A percentile compares a stretch with the other conserved stretches of the same genome.
These are phyloP conservation scores for Penicillium sp. DNA, from an alignment of 2,329 filamentous ascomycete species.

Conservation along the genomic window DNA sequence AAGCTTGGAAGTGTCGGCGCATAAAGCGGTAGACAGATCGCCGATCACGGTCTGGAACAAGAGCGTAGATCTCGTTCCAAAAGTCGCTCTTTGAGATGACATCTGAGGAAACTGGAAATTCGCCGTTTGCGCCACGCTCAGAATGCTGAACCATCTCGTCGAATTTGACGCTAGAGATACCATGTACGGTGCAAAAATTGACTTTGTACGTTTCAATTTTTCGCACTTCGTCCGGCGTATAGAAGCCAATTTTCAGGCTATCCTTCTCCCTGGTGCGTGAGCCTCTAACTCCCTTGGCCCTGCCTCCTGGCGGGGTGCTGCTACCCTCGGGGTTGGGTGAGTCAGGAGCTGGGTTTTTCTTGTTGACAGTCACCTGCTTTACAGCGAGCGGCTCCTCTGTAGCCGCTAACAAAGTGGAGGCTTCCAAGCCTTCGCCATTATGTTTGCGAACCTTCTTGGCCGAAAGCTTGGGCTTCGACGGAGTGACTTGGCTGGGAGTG, in stretches of 20 bases:
- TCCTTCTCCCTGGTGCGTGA: constrained; percentile 10
- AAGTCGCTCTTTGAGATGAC: constrained; percentile 34
- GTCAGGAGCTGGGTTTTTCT: not conserved
- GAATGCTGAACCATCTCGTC: constrained; percentile 38
- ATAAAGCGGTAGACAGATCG: constrained; percentile 43
- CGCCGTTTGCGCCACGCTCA: constrained; percentile 16
- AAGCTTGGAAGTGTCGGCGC: constrained; percentile 42
- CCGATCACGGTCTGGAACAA: constrained; percentile 37
- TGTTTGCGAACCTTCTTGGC: not conserved
- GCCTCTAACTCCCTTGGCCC: not conserved
- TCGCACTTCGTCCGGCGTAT: constrained; percentile 30
- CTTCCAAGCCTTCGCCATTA: not conserved
- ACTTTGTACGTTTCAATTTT: constrained; percentile 34
- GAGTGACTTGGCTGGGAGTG: not conserved
- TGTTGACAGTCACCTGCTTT: not conserved
- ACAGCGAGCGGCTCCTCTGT: not conserved
- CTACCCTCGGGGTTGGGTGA: not conserved
- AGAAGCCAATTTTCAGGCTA: constrained; percentile 30
- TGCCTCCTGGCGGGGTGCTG: not conserved
- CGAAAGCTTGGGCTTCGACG: not conserved
- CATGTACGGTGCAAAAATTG: constrained; percentile 33
- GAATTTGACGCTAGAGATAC: constrained; percentile 22
- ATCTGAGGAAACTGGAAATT: constrained; percentile 23
- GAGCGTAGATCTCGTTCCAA: constrained; percentile 34
- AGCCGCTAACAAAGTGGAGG: not conserved